A percentile compares a stretch with the other conserved stretches of the same genome.
phyloP scores from a whole-genome alignment of 768 basidiomycete genomes.

The Russula earlei region DNA sequence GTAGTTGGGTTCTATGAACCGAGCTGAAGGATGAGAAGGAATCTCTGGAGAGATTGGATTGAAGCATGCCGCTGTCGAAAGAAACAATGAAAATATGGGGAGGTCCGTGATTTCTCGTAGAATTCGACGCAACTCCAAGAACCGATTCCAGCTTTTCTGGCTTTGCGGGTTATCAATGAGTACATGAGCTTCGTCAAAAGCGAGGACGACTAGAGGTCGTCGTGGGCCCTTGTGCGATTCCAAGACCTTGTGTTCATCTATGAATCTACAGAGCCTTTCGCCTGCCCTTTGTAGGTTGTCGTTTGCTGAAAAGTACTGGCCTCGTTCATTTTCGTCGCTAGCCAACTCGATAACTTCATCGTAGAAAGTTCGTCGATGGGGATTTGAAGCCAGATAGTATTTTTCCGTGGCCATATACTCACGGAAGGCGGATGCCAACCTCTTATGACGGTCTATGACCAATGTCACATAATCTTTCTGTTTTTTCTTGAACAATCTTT shows the following conservation, averaged over 20 bases:
- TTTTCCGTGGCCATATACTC: not conserved
- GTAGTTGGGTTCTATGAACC: too few species aligned
- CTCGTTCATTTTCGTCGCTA: not conserved
- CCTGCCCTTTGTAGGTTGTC: not conserved
- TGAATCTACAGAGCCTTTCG: too few species aligned
- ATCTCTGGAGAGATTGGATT: not conserved
- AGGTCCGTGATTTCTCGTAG: not conserved
- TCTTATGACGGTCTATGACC: not conserved
- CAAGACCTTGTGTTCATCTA: too few species aligned
- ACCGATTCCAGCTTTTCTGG: not conserved
- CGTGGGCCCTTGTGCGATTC: not conserved
- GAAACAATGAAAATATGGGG: not conserved
- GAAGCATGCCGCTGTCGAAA: not conserved
- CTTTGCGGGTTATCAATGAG: not conserved
- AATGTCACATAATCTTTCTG: too few species aligned
- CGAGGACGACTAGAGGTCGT: not conserved
- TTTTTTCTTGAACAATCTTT: too few species aligned
- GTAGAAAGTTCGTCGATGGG: not conserved
- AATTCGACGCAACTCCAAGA: not conserved
- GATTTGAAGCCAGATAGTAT: not conserved
- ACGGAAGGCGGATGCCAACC: not conserved
- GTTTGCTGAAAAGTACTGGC: too few species aligned
- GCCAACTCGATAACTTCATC: not conserved
- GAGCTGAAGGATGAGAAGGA: not conserved
- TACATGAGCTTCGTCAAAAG: not conserved